Conservation (phyloP, 176 grass and related monocot species). For the Aegilops longissima region DNA sequence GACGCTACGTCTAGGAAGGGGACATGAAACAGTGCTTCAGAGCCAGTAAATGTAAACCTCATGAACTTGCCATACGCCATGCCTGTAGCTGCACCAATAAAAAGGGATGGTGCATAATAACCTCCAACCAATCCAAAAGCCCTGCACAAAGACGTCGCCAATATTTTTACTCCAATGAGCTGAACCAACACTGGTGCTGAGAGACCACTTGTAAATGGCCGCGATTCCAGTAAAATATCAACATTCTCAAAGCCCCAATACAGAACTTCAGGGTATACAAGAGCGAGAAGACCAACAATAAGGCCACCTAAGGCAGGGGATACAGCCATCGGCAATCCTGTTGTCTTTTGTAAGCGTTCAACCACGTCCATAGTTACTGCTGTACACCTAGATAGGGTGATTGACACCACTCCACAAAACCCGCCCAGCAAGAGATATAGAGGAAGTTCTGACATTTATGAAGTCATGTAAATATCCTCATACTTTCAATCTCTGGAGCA, state of each 20-base stretch:
- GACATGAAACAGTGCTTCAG: conserved; percentile 63
- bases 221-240: conserved; percentile 85
- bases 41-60: conserved; percentile 57
- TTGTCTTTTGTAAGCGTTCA: conserved; percentile 59
- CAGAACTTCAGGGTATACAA: conserved; percentile 84
- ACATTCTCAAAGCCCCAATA: conserved; percentile 99
- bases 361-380: conserved; percentile 54
- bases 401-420: conserved; percentile 83
- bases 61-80: conserved; percentile 94
- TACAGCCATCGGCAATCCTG: conserved; percentile 59
- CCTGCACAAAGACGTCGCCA: conserved; percentile 73
- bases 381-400: conserved; percentile 70
- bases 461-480: conserved; percentile 64
- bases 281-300: conserved; percentile 82
- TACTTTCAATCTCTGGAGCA: conserved; percentile 58
- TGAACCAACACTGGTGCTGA: conserved; percentile 68
- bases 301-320: conserved; percentile 79
- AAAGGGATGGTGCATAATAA: conserved; percentile 93
- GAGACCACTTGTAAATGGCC: conserved; percentile 71
- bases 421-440: conserved; percentile 87
- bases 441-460: conserved; percentile 94
- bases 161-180: conserved; percentile 85
- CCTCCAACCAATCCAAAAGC: conserved; percentile 93
- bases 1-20: conserved; percentile 77
- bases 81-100: conserved; percentile 94